Evolutionary conservation across 2,329 filamentous ascomycete species (phyloP).

Genomic region (Xylaria sp.): DNA sequence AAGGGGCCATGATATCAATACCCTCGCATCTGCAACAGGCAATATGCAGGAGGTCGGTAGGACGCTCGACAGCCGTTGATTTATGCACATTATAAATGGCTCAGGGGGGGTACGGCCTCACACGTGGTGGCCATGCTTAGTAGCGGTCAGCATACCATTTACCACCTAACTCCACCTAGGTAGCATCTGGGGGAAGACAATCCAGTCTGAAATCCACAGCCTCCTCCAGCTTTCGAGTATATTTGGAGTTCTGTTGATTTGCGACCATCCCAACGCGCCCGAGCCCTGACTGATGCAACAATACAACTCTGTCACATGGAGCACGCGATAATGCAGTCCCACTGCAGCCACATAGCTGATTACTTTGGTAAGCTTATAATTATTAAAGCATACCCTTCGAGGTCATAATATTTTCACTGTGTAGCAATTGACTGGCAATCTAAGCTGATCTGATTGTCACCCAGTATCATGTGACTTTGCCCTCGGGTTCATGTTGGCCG

Average conservation of each 20-base stretch:
- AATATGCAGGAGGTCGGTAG: neutral
- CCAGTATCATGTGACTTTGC: neutral
- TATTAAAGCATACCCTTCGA: neutral
- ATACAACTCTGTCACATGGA: neutral
- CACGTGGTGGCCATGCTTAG: conserved; percentile 22
- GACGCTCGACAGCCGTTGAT: neutral
- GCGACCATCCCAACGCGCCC: neutral
- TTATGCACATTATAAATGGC: neutral
- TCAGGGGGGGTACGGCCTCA: conserved; percentile 1
- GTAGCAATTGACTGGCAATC: neutral
- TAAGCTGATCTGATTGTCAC: neutral
- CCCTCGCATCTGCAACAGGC: neutral
- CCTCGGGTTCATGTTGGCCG: neutral
- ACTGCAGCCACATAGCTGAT: neutral
- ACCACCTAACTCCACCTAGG: neutral
- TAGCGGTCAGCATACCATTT: conserved; percentile 19
- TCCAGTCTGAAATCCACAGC: neutral
- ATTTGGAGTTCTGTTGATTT: neutral
- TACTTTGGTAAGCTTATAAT: neutral
- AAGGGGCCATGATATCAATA: neutral
- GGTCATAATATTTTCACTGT: neutral
- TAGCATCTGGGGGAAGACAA: neutral
- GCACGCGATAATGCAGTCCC: neutral
- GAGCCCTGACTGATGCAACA: neutral
- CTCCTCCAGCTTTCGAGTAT: neutral